Evolutionary conservation across 2,329 filamentous ascomycete species (phyloP).

Genomic region (Neopestalotiopsis sp.): DNA sequence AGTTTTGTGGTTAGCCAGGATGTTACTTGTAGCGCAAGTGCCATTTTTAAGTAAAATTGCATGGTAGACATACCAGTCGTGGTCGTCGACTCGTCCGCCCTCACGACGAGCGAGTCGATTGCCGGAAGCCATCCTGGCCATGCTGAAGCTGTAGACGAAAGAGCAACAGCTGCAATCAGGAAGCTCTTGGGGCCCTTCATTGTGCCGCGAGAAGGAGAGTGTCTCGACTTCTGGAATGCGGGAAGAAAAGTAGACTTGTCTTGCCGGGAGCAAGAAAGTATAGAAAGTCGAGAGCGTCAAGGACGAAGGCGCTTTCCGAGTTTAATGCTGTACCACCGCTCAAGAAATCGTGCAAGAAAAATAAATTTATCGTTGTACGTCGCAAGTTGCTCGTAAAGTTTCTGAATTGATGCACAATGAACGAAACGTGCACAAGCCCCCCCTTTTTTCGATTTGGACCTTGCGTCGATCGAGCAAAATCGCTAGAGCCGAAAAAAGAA

Average conservation of each 20-base stretch:
- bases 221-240: constrained; percentile 32
- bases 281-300: background rate
- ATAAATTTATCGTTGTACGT: constrained; percentile 18
- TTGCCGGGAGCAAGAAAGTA: constrained; percentile 1
- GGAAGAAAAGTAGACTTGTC: constrained; percentile 21
- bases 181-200: constrained; percentile 58
- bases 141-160: constrained; percentile 56
- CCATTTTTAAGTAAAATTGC: constrained; percentile 20
- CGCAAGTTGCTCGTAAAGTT: constrained; percentile 3
- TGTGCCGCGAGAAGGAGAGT: constrained; percentile 24
- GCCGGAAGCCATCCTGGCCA: constrained; percentile 63
- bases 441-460: constrained; percentile 8
- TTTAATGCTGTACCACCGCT: constrained; percentile 17
- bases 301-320: background rate
- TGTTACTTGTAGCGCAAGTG: constrained; percentile 20
- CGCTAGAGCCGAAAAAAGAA: constrained; percentile 7
- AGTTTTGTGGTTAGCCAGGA: background rate
- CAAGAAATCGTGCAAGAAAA: constrained; percentile 10
- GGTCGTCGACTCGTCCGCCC: constrained; percentile 43
- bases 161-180: constrained; percentile 56
- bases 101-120: constrained; percentile 56
- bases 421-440: background rate
- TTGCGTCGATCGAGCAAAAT: background rate
- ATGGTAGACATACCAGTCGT: constrained; percentile 15
- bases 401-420: constrained; percentile 8